Evolutionary conservation across 768 basidiomycete species (phyloP).

Genomic region (Mycena epipterygia): DNA sequence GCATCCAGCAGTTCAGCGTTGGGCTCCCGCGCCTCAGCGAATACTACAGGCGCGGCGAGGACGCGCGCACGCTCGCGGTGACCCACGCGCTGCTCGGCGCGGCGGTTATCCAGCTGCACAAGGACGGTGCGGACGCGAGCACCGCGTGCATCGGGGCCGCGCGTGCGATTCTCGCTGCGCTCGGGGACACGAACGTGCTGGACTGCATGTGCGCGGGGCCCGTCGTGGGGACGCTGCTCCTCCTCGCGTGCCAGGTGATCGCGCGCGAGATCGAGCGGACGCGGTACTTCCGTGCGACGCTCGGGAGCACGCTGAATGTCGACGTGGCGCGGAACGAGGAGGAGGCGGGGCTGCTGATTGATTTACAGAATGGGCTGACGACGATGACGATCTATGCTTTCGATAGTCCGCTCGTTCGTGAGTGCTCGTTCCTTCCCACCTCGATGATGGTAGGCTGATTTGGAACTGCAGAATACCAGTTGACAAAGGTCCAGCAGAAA

Average conservation of each 20-base stretch:
- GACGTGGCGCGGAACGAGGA: constrained; percentile 16
- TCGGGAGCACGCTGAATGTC: constrained; percentile 27
- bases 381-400: constrained; percentile 31
- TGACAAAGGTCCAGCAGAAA: constrained; percentile 33
- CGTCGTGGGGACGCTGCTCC: constrained; percentile 34
- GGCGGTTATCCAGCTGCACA: constrained; percentile 37
- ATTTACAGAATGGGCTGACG: constrained; percentile 34
- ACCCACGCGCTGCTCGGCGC: constrained; percentile 34
- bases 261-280: constrained; percentile 28
- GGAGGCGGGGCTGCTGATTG: constrained; percentile 26
- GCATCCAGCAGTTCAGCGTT: constrained; percentile 30
- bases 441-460: not conserved
- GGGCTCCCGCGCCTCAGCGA: constrained; percentile 26
- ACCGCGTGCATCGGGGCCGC: constrained; percentile 28
- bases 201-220: constrained; percentile 29
- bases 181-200: constrained; percentile 31
- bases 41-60: constrained; percentile 18
- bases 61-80: constrained; percentile 26
- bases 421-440: not conserved
- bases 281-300: constrained; percentile 25
- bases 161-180: constrained; percentile 24
- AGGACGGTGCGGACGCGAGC: constrained; percentile 21
- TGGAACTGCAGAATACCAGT: constrained; percentile 21
- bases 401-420: constrained; percentile 34
- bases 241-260: constrained; percentile 33